Base-by-base conservation (phyloP, 371 early-diverging fungal species). In the Sporodiniella umbellata region DNA sequence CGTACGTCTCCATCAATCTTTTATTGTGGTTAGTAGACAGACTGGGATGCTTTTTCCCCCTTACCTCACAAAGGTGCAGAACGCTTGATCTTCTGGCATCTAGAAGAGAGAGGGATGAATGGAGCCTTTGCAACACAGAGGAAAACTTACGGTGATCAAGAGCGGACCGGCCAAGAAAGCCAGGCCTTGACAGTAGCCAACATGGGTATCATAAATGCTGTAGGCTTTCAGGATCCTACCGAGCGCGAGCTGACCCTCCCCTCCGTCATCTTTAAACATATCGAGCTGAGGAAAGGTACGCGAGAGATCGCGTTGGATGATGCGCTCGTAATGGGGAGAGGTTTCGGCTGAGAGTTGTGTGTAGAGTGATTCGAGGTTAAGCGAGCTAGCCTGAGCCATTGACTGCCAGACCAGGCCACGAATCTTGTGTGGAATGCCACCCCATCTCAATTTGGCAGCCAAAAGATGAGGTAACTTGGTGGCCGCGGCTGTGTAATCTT, bases 161-260 rank as follows among this genome's bases (percentile, higher is more conserved):
- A 98, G 57, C 17, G 95, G 90, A 2, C 93, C 96, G 1, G 88
- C 94, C 19, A 98, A 66, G 60, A 96, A 95, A 5, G 93, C 87
- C 30, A 96, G 79, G 8, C 97, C 97, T 78, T 98, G 97, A 67
- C 97, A 96, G 69, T 98, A 92, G 8, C 98, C 98, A 23, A 96
- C 89, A 56, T 93, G 92, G 8, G 83, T 65, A 73, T 98, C 97
- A 47, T 92, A 95, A 12, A 94, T 59, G 25, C 90, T 86, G 52
- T 96, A 98, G 5, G 93, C 94, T 53, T 89, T 92, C 39, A 95
- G 72, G 15, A 98, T 70, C 45, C 89, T 85, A 51, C 83, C 87
- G 66, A 98, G 75, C 33, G 81, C 81, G 47, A 84, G 84, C 52
- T 98, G 96, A 0, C 95, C 98, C 31, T 84, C 79, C 25, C 94